Conservation (phyloP, 208 protist genomes). For the Acanthamoeba healyi region DNA sequence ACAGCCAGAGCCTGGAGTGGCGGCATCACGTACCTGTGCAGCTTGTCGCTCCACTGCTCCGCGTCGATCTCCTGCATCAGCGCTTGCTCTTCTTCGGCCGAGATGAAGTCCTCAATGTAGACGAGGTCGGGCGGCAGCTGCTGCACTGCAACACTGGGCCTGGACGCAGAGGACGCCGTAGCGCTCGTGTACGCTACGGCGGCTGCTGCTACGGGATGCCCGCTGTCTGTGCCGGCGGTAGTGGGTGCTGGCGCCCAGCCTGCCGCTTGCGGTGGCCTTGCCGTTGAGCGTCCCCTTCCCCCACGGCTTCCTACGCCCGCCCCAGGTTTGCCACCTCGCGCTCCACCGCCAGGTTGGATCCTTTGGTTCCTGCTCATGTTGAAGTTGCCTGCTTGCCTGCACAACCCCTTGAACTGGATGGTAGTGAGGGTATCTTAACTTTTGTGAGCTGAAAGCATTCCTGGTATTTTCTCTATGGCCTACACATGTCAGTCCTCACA, state of each 20-base stretch:
- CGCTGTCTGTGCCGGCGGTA: too few species aligned
- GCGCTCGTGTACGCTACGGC: not conserved
- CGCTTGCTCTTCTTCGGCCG: not conserved
- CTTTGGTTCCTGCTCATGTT: constrained; percentile 31
- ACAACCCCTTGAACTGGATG: too few species aligned
- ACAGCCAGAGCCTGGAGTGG: not conserved
- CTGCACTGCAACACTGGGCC: not conserved
- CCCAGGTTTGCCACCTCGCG: not conserved
- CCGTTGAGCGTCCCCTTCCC: not conserved
- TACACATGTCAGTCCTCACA: too few species aligned
- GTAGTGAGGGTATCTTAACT: too few species aligned
- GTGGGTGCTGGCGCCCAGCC: too few species aligned
- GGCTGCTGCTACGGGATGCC: too few species aligned
- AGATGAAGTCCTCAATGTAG: constrained; percentile 37
- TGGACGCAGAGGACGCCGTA: not conserved
- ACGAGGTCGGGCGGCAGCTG: not conserved
- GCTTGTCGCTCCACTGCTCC: not conserved
- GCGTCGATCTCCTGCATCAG: not conserved
- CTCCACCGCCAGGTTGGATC: not conserved
- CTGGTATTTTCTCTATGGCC: too few species aligned
- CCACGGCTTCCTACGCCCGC: not conserved
- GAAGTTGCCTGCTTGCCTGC: too few species aligned
- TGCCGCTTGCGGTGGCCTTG: not conserved
- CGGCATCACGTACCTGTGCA: not conserved
- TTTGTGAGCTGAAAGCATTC: too few species aligned